A percentile compares a stretch with the other conserved stretches of the same genome.
Evolutionary conservation across 2,329 filamentous ascomycete genomes (phyloP).

Genomic region (Paracoccidioides brasiliensis): DNA sequence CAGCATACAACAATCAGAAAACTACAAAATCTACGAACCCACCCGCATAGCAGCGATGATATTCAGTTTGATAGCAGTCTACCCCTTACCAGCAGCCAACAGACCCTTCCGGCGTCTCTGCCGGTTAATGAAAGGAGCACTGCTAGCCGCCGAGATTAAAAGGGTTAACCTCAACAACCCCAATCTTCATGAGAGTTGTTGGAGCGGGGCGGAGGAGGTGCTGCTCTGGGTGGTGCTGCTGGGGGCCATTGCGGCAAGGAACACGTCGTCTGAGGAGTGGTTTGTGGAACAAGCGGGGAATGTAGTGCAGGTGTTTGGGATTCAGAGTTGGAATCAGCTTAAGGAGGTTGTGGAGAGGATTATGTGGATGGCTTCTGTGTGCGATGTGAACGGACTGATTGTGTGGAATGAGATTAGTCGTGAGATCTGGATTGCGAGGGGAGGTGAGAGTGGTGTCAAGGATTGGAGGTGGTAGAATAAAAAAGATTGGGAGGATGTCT

Average conservation of each 20-base stretch:
- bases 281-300: conserved; percentile 19
- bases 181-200: conserved; percentile 7
- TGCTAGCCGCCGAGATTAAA: conserved; percentile 14
- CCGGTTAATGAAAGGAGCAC: conserved; percentile 14
- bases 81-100: conserved; percentile 27
- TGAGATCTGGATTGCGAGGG: neutral
- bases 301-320: conserved; percentile 10
- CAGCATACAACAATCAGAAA: neutral
- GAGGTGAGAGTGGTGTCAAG: neutral
- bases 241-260: conserved; percentile 26
- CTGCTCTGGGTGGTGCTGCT: conserved; percentile 27
- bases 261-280: conserved; percentile 21
- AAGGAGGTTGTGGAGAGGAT: conserved; percentile 17
- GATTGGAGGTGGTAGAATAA: neutral
- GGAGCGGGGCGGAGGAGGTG: conserved; percentile 12
- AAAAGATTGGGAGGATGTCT: neutral
- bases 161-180: neutral
- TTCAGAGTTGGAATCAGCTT: conserved; percentile 18
- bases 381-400: conserved; percentile 18
- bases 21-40: conserved; percentile 21
- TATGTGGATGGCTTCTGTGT: conserved; percentile 25
- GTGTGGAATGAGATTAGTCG: conserved; percentile 18
- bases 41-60: conserved; percentile 25
- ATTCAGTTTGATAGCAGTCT: conserved; percentile 27
- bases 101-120: conserved; percentile 23